phyloP scores from a whole-genome alignment of 108 stramenopile species.

The Pelagomonas calceolata region DNA sequence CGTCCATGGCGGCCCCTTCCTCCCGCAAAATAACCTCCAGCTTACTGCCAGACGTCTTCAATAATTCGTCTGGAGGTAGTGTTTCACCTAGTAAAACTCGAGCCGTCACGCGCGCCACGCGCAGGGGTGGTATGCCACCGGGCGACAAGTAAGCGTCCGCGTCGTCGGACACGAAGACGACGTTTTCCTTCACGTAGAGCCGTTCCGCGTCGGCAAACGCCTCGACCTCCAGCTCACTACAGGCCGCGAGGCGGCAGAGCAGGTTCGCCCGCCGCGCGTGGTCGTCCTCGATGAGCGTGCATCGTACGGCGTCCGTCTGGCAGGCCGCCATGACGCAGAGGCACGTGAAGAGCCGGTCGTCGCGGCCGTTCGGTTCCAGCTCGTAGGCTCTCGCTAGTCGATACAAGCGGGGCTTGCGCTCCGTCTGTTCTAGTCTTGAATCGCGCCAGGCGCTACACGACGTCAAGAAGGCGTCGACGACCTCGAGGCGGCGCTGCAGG shows the following conservation, averaged over 20 bases:
- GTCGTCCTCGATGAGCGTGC: conserved; percentile 1
- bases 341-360: neutral
- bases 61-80: neutral
- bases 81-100: neutral
- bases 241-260: neutral
- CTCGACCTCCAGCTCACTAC: neutral
- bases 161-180: neutral
- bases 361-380: neutral
- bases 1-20: neutral
- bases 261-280: neutral
- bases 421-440: neutral
- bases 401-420: neutral
- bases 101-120: neutral
- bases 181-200: neutral
- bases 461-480: neutral
- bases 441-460: neutral
- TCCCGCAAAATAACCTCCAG: neutral
- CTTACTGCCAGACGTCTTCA: neutral
- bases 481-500: neutral
- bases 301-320: neutral
- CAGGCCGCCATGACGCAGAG: neutral
- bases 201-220: neutral
- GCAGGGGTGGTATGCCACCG: neutral
- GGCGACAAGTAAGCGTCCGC: neutral
- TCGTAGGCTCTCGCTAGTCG: neutral